Base-by-base conservation (phyloP, 257 asterid species). In the Rhazya stricta region DNA sequence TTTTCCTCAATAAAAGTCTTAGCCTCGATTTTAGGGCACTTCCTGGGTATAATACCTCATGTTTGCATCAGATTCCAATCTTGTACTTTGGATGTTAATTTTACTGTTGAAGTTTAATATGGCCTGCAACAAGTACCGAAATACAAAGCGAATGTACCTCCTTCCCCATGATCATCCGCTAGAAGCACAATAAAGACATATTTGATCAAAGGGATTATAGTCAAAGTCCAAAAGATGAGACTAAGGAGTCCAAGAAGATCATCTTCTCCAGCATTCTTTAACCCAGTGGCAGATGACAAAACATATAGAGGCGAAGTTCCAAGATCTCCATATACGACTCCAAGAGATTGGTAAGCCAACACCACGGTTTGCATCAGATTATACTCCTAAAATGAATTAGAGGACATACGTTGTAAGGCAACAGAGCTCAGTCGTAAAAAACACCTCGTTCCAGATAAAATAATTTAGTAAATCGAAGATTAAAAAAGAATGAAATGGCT, bases 261-360 rank as follows among this genome's bases (percentile, higher is more conserved):
- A 13, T 83, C 80, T 46, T 83, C 79, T 6, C 58, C 71, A 15
- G 76, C 45, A 30, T 80, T 56, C 12, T 39, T 29, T 1, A 56
- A 34, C 13, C 67, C 67, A 13, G 73, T 74, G 18, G 54, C 29
- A 3, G 81, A 72, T 27, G 77, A 12, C 30, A 83, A 86, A n/a
- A 88, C 93, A 9, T 90, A 85, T 32, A 90, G 86, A 0, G 93
- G 93, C 7, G 93, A 90, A 74, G 86, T 84, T 12, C 82, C 85
- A 43, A 84, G 73, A 18, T 84, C 88, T 74, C 88, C 86, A 36
- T 84, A 84, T 45, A 84, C 85, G 27, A 84, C 86, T 25, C 84
- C 85, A 5, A 79, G 68, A 61, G 84, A 39, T 67, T 81, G 84
- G 32, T 68, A 81, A 10, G 88, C 88, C 76, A 91, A 71, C 6